A percentile compares a stretch with the other conserved stretches of the same genome.
phyloP scores from a whole-genome alignment of 495 filamentous ascomycete genomes.

The Penicillium herquei region DNA sequence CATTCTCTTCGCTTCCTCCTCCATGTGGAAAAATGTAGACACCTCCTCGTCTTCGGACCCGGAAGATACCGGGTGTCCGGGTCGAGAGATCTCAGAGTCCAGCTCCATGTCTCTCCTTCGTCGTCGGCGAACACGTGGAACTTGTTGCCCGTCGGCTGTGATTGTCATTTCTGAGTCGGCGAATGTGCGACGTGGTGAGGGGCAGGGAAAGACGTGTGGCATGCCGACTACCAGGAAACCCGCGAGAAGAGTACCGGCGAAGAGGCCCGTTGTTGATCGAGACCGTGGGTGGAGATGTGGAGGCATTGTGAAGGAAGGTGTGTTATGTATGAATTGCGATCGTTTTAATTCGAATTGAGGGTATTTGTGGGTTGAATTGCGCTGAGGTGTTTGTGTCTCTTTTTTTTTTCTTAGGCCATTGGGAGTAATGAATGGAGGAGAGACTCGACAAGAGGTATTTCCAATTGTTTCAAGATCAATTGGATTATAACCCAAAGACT shows the following conservation, averaged over 20 bases:
- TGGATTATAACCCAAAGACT: neutral
- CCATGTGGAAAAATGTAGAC: conserved; percentile 44
- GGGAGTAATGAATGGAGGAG: neutral
- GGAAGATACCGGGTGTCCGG: conserved; percentile 17
- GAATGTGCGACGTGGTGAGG: conserved; percentile 71
- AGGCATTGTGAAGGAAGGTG: conserved; percentile 58
- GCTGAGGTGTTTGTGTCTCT: conserved; percentile 13
- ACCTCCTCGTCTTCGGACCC: conserved; percentile 40
- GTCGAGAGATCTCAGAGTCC: conserved; percentile 18
- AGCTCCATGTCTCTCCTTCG: conserved; percentile 33
- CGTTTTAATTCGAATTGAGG: neutral
- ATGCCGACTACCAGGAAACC: conserved; percentile 89
- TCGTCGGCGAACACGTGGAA: conserved; percentile 34
- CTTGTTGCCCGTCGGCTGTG: conserved; percentile 46
- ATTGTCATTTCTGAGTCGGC: conserved; percentile 64
- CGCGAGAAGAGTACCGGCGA: conserved; percentile 88
- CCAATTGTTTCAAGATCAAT: conserved; percentile 10
- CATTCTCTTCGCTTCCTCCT: conserved; percentile 42
- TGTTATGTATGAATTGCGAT: neutral
- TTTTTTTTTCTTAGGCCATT: conserved; percentile 26
- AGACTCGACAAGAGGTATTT: neutral
- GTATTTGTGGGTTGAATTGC: conserved; percentile 2
- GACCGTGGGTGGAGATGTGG: conserved; percentile 91
- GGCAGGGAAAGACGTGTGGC: conserved; percentile 92
- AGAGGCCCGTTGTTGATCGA: conserved; percentile 84